Conservation (phyloP, 2,329 filamentous ascomycete species). For the Talaromyces funiculosus region DNA sequence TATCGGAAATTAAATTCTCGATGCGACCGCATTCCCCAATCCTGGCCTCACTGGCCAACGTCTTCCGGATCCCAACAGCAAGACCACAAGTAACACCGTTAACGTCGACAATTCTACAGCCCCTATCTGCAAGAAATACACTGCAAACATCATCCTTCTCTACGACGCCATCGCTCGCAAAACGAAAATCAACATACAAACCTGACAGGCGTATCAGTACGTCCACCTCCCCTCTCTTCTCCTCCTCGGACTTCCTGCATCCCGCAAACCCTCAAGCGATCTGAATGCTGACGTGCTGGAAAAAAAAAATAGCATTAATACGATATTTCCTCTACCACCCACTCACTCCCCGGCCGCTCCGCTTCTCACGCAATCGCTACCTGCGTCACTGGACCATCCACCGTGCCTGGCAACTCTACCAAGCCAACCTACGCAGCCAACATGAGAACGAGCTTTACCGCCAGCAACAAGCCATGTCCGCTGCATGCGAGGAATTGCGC, state of each 20-base stretch:
- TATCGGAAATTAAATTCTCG: neutral
- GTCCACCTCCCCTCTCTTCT: constrained; percentile 15
- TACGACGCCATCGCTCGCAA: constrained; percentile 33
- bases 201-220: constrained; percentile 43
- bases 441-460: constrained; percentile 68
- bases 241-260: too few relatives aligned
- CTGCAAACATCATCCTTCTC: constrained; percentile 31
- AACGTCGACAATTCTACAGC: constrained; percentile 7
- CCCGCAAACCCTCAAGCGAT: neutral
- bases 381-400: constrained; percentile 99
- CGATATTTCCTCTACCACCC: constrained; percentile 67
- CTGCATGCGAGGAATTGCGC: constrained; percentile 77
- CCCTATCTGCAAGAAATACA: neutral
- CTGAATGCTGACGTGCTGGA: neutral
- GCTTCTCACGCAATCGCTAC: constrained; percentile 78
- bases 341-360: constrained; percentile 67
- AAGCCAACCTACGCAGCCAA: constrained; percentile 59
- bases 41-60: constrained; percentile 41
- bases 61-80: constrained; percentile 33
- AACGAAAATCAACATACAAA: constrained; percentile 30
- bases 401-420: constrained; percentile 83
- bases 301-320: constrained; percentile 56
- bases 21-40: constrained; percentile 31
- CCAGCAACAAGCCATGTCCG: constrained; percentile 74
- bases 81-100: constrained; percentile 20